Evolutionary conservation across 2,329 filamentous ascomycete species (phyloP).

Genomic region (Fusarium fracticaudum): DNA sequence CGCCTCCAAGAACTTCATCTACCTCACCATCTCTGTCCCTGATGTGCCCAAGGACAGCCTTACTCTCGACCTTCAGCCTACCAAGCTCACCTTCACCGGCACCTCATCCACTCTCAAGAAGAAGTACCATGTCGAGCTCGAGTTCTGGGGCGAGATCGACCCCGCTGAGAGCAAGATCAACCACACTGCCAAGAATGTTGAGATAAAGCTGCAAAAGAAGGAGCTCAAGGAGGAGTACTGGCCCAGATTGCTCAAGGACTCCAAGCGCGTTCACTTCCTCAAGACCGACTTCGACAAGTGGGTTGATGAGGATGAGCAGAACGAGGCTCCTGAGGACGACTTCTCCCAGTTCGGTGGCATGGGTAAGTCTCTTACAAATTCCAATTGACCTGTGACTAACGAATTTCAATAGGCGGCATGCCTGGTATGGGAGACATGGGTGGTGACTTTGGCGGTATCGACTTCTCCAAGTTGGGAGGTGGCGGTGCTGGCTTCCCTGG

Average conservation of each 20-base stretch:
- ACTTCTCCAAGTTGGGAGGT: slow-evolving; percentile 89
- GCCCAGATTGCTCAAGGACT: slow-evolving; percentile 92
- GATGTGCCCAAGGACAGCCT: slow-evolving; percentile 81
- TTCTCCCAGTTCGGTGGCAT: slow-evolving; percentile 73
- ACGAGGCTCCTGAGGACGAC: slow-evolving; percentile 87
- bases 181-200: slow-evolving; percentile 88
- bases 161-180: slow-evolving; percentile 82
- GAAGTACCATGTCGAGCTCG: slow-evolving; percentile 85
- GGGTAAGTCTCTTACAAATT: slow-evolving; percentile 57
- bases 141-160: slow-evolving; percentile 93
- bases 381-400: not conserved
- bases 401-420: slow-evolving; percentile 58
- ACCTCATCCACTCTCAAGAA: slow-evolving; percentile 85
- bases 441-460: slow-evolving; percentile 85
- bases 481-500: slow-evolving; percentile 66
- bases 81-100: slow-evolving; percentile 81
- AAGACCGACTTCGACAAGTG: slow-evolving; percentile 99
- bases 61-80: slow-evolving; percentile 85
- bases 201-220: slow-evolving; percentile 96
- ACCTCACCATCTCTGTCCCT: slow-evolving; percentile 88
- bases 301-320: slow-evolving; percentile 99
- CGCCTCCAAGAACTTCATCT: slow-evolving; percentile 90
- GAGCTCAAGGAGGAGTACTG: slow-evolving; percentile 94
- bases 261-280: slow-evolving; percentile 90
- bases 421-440: slow-evolving; percentile 56